Conservation (phyloP, 768 basidiomycete genomes). For the Xerocomus spinulosus region DNA sequence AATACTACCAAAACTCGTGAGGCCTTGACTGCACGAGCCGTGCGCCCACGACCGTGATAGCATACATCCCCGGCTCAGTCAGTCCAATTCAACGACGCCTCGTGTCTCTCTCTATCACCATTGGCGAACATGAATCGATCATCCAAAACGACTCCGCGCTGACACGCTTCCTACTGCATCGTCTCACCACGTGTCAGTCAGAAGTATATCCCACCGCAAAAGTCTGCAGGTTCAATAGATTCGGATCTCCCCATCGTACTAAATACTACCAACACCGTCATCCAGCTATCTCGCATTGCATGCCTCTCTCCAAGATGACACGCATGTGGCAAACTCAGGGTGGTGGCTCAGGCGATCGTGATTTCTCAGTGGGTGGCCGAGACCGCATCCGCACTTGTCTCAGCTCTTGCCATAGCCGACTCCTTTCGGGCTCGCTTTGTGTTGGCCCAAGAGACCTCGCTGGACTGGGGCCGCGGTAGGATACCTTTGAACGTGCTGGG, state of each 20-base stretch:
- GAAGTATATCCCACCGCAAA: background rate
- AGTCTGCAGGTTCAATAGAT: conserved; percentile 20
- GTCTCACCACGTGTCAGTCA: conserved; percentile 19
- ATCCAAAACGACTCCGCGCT: conserved; percentile 12
- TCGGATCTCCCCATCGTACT: conserved; percentile 11
- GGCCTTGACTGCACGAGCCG: conserved; percentile 1
- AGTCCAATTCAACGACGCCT: conserved; percentile 19
- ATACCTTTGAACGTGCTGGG: conserved; percentile 33
- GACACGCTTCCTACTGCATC: conserved; percentile 16
- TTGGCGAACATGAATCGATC: conserved; percentile 16
- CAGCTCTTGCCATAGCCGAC: conserved; percentile 54
- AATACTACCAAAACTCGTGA: conserved; percentile 90
- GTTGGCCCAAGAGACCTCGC: conserved; percentile 24
- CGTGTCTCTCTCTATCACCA: conserved; percentile 17
- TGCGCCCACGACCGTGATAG: conserved; percentile 2
- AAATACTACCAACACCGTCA: conserved; percentile 14
- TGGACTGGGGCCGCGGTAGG: conserved; percentile 28
- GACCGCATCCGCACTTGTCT: conserved; percentile 46
- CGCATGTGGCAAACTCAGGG: conserved; percentile 26
- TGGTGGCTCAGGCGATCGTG: conserved; percentile 36
- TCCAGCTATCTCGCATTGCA: too few relatives aligned
- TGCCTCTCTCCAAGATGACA: conserved; percentile 9
- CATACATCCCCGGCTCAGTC: background rate
- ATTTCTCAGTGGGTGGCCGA: conserved; percentile 41
- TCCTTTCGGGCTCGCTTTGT: conserved; percentile 37